phyloP scores from a whole-genome alignment of 108 stramenopile species.

The Nannochloropsis gaditana region DNA sequence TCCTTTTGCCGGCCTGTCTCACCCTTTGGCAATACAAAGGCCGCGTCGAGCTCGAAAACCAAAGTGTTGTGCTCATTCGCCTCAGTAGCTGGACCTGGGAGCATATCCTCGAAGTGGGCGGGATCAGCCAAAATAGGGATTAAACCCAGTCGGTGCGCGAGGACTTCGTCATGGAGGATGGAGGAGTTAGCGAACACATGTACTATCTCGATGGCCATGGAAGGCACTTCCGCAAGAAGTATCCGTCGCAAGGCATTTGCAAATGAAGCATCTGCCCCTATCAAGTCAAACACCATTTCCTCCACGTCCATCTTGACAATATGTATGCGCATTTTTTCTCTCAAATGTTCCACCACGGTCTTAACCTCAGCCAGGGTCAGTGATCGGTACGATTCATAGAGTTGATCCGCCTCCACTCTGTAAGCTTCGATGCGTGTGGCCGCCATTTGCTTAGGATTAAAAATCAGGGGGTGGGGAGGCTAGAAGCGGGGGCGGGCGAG shows the following conservation, averaged over 20 bases:
- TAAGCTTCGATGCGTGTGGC: neutral
- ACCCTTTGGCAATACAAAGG: neutral
- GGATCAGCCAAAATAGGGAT: conserved; percentile 57
- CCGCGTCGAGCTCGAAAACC: conserved; percentile 74
- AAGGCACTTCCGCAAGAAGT: conserved; percentile 58
- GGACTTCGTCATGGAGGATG: conserved; percentile 61
- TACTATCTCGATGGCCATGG: conserved; percentile 60
- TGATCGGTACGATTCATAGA: neutral
- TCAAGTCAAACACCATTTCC: conserved; percentile 56
- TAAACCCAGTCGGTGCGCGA: conserved; percentile 52
- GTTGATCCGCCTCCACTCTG: neutral
- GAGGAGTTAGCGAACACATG: conserved; percentile 55
- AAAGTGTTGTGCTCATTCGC: conserved; percentile 64
- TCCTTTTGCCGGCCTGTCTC: too few species aligned
- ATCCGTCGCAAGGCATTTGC: conserved; percentile 63
- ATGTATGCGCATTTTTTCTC: neutral
- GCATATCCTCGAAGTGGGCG: conserved; percentile 46
- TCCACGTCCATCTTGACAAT: conserved; percentile 23
- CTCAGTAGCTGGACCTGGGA: conserved; percentile 33
- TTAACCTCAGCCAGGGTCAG: neutral
- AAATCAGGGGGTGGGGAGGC: neutral
- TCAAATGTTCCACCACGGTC: neutral
- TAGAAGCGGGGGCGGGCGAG: neutral
- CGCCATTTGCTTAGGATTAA: neutral
- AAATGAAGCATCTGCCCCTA: conserved; percentile 57